Evolutionary conservation across 305 asterid species (phyloP), one percentile per base, ranked within the genome.

Genomic region (Plantago rigida): DNA sequence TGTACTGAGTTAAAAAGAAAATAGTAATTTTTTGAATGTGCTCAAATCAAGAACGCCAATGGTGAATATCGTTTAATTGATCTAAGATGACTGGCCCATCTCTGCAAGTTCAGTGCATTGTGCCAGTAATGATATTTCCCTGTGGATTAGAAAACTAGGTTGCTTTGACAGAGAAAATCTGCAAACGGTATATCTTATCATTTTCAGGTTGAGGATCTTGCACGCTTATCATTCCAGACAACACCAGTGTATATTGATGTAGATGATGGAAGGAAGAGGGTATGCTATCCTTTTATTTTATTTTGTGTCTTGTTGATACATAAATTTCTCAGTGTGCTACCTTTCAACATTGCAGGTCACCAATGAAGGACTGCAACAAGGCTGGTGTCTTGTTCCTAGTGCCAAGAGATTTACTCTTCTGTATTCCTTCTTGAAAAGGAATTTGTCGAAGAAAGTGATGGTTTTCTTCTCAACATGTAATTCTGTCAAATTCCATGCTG

Each of bases 141-240:
- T 1, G 44, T 36, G 44, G 44, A 8, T 36, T 36, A 5, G 44
- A 36, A 8, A 36, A 6, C 9, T 8, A 36, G 44, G 44, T 5
- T 36, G 44, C 44, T 36, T 8, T 36, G 44, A 48, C 63, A 66
- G 49, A 22, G 26, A 22, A 42, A 19, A 36, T 31, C 24, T 59
- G 3, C 48, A 34, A 9, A 13, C 1, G 44, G 8, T 6, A 36
- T 8, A 36, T 36, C 0, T 36, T 4, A 0, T 36, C 44, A 36
- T 36, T 74, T 77, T 69, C 78, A 92, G 99, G 95, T 92, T 64
- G 93, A 84, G 79, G 95, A 88, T 84, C 99, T 92, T 75, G 99
- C 85, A 0, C 84, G 96, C 41, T 73, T 92, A 72, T 92, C 98
- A 52, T 88, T 88, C 74, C 84, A 83, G 70, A 63, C 78, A 48